phyloP scores from a whole-genome alignment of 1,284 basidiomycete species.

The Testicularia cyperi region DNA sequence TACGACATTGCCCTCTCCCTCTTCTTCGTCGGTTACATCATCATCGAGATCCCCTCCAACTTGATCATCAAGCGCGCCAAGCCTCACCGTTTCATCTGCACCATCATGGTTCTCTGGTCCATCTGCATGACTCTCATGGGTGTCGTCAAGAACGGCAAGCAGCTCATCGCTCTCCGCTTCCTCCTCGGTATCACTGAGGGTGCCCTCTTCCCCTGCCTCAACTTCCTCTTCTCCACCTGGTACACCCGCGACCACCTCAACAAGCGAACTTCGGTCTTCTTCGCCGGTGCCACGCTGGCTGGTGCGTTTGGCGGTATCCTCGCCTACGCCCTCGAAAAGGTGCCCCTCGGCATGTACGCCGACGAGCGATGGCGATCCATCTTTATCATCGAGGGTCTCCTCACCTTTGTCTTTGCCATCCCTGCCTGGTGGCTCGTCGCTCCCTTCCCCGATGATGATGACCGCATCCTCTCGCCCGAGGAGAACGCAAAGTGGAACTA shows the following conservation, averaged over 20 bases:
- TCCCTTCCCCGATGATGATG: slow-evolving; percentile 50
- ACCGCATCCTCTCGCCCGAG: slow-evolving; percentile 25
- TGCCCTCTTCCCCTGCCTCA: slow-evolving; percentile 38
- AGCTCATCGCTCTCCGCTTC: slow-evolving; percentile 21
- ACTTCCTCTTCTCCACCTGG: slow-evolving; percentile 50
- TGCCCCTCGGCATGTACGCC: neutral
- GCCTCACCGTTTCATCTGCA: slow-evolving; percentile 46
- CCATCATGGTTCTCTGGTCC: slow-evolving; percentile 47
- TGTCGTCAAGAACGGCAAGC: slow-evolving; percentile 18
- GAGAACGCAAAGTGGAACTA: slow-evolving; percentile 45
- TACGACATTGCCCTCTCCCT: slow-evolving; percentile 57
- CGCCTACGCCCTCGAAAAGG: slow-evolving; percentile 48
- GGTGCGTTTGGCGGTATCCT: slow-evolving; percentile 57
- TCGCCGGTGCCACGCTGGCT: slow-evolving; percentile 58
- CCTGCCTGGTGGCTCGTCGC: slow-evolving; percentile 49
- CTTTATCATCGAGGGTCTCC: slow-evolving; percentile 35
- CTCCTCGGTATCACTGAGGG: slow-evolving; percentile 40
- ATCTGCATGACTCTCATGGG: slow-evolving; percentile 42
- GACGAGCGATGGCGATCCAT: slow-evolving; percentile 12
- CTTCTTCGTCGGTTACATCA: slow-evolving; percentile 63
- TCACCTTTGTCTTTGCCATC: slow-evolving; percentile 20
- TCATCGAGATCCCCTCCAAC: slow-evolving; percentile 48
- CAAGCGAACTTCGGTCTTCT: slow-evolving; percentile 56
- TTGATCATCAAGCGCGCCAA: slow-evolving; percentile 39
- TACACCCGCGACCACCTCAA: slow-evolving; percentile 43